Evolutionary conservation across 2,329 filamentous ascomycete genomes (phyloP).

Genomic region (Aspergillus sp.): DNA sequence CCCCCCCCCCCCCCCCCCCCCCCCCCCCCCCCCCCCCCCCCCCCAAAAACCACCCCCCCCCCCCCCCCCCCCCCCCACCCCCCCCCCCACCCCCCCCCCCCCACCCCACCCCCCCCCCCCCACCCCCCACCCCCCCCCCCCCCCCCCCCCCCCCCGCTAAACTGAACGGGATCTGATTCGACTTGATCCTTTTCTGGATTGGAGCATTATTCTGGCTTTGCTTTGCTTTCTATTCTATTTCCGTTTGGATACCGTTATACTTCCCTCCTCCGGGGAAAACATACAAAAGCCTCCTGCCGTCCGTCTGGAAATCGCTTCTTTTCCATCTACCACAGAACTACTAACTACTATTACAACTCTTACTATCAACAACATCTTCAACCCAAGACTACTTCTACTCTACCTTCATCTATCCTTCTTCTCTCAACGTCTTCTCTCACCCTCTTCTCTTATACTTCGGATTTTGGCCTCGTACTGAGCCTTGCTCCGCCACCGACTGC

Average conservation of each 20-base stretch:
- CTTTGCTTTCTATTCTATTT: conserved; percentile 9
- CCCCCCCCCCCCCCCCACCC: too few relatives aligned
- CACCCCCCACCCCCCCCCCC: too few relatives aligned
- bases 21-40: too few relatives aligned
- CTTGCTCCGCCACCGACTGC: conserved; percentile 24
- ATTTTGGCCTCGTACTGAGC: conserved; percentile 13
- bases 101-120: too few relatives aligned
- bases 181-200: conserved; percentile 3
- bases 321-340: conserved; percentile 4
- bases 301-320: conserved; percentile 6
- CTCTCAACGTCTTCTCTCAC: neutral
- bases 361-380: conserved; percentile 6
- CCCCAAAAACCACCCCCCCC: too few relatives aligned
- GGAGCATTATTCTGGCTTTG: conserved; percentile 9
- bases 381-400: neutral
- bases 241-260: conserved; percentile 14
- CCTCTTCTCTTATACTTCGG: conserved; percentile 5
- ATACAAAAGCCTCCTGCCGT: conserved; percentile 19
- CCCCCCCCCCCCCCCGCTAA: too few relatives aligned
- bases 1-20: too few relatives aligned
- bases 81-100: too few relatives aligned
- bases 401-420: conserved; percentile 6
- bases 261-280: conserved; percentile 13
- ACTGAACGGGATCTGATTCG: conserved; percentile 15
- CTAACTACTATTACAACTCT: neutral